Evolutionary conservation across 1,284 basidiomycete genomes (phyloP), one percentile per base, ranked within the genome.

Genomic region (Moesziomyces antarcticus): DNA sequence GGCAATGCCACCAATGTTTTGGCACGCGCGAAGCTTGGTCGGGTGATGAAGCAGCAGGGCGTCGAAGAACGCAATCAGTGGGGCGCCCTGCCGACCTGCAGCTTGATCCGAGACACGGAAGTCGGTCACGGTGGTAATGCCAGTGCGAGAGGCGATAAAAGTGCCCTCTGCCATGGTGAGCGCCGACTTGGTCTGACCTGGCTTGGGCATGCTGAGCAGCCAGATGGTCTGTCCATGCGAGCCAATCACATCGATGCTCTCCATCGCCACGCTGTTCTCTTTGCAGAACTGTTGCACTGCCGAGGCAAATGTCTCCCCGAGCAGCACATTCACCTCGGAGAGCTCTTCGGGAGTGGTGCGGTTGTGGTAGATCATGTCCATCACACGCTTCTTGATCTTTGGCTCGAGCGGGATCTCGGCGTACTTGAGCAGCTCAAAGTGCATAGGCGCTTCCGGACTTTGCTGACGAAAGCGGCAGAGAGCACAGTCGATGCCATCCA

Each of bases 211-310:
- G 37, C 37, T 40, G 37, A 40, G 37, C 37, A 40, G 37, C 37
- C 37, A 40, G 37, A 40, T 40, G 37, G 37, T 40, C 37, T 40
- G 37, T 40, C 37, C 37, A 40, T 40, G 37, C 37, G 37, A 40
- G 37, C 37, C 37, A 40, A 40, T 40, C 16, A 40, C 37, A 18
- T 40, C 37, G 37, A 40, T 40, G 37, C 37, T 40, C 37, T 40
- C 37, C 37, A 40, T 40, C 16, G 37, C 16, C 4, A 40, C 37
- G 37, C 16, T 40, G 37, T 3, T 40, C 37, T 40, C 37, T 2
- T 40, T 40, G 37, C 37, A 40, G 37, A 40, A 40, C 37, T 40
- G 37, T 40, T 40, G 37, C 16, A 40, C 37, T 5, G 37, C 37
- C 37, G 37, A 40, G 37, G 37, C 37, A 40, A 40, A 40, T 8